These are phyloP conservation scores for Tricholoma terreum DNA, from an alignment of 768 basidiomycete genomes.

Conservation along the genomic window DNA sequence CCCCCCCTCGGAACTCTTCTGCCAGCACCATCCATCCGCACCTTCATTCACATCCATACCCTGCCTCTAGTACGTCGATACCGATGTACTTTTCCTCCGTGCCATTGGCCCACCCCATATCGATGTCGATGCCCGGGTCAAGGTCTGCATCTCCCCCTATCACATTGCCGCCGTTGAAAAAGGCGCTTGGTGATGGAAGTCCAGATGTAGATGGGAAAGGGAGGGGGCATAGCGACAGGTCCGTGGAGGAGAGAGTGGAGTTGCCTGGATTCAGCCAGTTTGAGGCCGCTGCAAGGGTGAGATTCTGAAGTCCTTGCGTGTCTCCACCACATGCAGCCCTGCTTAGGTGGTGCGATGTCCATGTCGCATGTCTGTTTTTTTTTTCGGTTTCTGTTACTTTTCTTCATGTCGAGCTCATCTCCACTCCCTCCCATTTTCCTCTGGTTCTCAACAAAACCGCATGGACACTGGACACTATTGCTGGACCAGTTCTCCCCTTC, in stretches of 20 bases:
- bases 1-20: conserved; percentile 5
- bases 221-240: conserved; percentile 11
- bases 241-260: conserved; percentile 23
- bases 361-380: background rate
- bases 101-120: background rate
- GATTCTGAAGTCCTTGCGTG: background rate
- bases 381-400: background rate
- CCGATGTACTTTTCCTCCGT: conserved; percentile 17
- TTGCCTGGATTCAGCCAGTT: conserved; percentile 64
- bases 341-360: background rate
- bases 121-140: conserved; percentile 50
- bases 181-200: background rate
- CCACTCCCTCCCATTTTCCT: background rate
- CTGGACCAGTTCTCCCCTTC: background rate
- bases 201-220: conserved; percentile 17
- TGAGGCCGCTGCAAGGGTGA: conserved; percentile 42
- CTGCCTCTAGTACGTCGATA: conserved; percentile 18
- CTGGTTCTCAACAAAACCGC: background rate
- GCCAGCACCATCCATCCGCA: conserved; percentile 20
- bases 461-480: background rate
- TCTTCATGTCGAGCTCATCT: background rate
- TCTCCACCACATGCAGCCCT: background rate
- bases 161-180: conserved; percentile 63
- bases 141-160: conserved; percentile 72
- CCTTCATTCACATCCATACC: conserved; percentile 16